A percentile compares a stretch with the other conserved stretches of the same genome.
Conservation (phyloP, 1,284 basidiomycete genomes). For the Cryptococcus sp. region DNA sequence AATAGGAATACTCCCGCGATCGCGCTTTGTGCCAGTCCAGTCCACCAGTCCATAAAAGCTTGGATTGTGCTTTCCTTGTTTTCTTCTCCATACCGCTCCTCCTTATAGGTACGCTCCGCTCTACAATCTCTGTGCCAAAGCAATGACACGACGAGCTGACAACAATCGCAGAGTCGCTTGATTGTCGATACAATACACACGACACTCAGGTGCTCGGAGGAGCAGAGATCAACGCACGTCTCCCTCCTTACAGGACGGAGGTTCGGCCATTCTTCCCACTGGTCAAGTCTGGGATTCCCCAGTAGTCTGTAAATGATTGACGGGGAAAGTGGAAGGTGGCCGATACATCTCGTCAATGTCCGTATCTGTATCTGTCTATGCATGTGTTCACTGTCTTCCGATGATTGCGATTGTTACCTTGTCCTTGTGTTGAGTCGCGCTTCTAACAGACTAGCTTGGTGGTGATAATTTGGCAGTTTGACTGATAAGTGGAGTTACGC, state of each 20-base stretch:
- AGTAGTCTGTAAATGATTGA: neutral
- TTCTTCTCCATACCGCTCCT: slow-evolving; percentile 6
- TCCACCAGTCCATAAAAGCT: too few species aligned
- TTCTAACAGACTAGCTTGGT: too few species aligned
- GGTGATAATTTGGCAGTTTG: too few species aligned
- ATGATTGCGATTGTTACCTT: too few species aligned
- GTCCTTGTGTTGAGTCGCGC: too few species aligned
- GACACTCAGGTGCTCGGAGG: slow-evolving; percentile 14
- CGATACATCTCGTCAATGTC: slow-evolving; percentile 3
- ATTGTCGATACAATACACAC: slow-evolving; percentile 4
- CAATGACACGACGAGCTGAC: too few species aligned
- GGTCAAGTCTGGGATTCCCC: slow-evolving; percentile 1
- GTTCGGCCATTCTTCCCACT: slow-evolving; percentile 1
- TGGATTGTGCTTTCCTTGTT: neutral
- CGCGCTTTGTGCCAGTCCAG: too few species aligned
- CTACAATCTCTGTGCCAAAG: neutral
- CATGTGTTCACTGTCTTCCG: neutral
- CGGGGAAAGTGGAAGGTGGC: slow-evolving; percentile 3
- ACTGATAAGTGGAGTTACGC: too few species aligned
- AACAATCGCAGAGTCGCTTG: slow-evolving; percentile 10
- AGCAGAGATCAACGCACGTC: slow-evolving; percentile 9
- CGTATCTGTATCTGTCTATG: neutral
- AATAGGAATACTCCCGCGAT: too few species aligned
- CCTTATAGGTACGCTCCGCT: slow-evolving; percentile 9
- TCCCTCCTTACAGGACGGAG: slow-evolving; percentile 8